Conservation (phyloP, 225 moss, liverwort and hornwort genomes). For the Antitrichia curtipendula region DNA sequence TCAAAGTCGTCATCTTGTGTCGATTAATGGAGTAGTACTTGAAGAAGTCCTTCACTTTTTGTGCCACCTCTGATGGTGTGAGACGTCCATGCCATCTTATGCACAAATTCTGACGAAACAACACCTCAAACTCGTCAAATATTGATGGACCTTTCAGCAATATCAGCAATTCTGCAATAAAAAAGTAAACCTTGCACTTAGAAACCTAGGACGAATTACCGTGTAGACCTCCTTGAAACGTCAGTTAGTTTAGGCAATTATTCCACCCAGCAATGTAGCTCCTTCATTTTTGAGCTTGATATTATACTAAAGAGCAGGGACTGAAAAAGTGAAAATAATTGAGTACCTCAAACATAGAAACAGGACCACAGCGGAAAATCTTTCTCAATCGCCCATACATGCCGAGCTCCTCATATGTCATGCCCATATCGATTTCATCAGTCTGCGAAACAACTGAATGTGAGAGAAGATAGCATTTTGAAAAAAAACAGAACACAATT, state of each 20-base stretch:
- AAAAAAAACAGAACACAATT: background rate
- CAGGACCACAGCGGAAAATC: slow-evolving; percentile 73
- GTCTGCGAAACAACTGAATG: slow-evolving; percentile 13
- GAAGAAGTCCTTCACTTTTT: slow-evolving; percentile 89
- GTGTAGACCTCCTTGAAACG: background rate
- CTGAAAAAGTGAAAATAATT: background rate
- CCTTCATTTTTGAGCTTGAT: background rate
- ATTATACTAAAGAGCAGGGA: background rate
- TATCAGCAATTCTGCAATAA: background rate
- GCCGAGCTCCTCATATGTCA: slow-evolving; percentile 92
- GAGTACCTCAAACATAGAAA: slow-evolving; percentile 84
- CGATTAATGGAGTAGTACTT: slow-evolving; percentile 79
- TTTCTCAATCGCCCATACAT: slow-evolving; percentile 90
- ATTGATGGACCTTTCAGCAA: background rate
- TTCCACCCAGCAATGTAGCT: background rate
- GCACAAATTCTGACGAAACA: slow-evolving; percentile 45
- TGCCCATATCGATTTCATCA: slow-evolving; percentile 91
- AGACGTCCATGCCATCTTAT: slow-evolving; percentile 73
- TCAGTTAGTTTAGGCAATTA: background rate
- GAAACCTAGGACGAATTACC: background rate
- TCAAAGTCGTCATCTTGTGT: slow-evolving; percentile 86
- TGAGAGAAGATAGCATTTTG: background rate
- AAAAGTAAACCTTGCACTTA: background rate
- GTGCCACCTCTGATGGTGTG: slow-evolving; percentile 69
- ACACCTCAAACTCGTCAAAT: background rate